phyloP scores from a whole-genome alignment of 2,329 filamentous ascomycete genomes.

The Neospermospora avenae region DNA sequence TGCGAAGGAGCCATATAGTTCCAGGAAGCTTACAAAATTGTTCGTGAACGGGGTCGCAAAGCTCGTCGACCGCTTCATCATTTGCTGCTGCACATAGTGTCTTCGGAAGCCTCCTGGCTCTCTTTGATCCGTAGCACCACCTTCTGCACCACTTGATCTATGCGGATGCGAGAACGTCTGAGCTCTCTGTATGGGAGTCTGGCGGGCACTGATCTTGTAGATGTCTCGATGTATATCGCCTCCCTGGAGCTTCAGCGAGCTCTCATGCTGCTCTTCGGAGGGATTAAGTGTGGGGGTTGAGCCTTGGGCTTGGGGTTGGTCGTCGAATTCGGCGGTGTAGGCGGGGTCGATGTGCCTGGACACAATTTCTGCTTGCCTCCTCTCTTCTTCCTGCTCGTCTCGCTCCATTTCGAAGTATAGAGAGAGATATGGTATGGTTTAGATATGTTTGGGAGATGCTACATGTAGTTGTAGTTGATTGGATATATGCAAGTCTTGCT shows the following conservation, averaged over 20 bases:
- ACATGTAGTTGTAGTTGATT: too few relatives aligned
- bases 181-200: conserved; percentile 48
- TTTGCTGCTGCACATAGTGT: conserved; percentile 44
- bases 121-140: conserved; percentile 40
- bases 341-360: conserved; percentile 41
- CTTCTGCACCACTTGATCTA: conserved; percentile 36
- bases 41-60: conserved; percentile 67
- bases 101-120: conserved; percentile 52
- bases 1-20: conserved; percentile 91
- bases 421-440: too few relatives aligned
- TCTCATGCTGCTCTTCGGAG: conserved; percentile 44
- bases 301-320: conserved; percentile 22
- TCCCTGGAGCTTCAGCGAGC: conserved; percentile 68
- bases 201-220: conserved; percentile 66
- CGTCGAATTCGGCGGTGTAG: conserved; percentile 44
- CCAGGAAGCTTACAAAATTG: conserved; percentile 91
- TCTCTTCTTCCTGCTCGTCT: conserved; percentile 11
- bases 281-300: conserved; percentile 29
- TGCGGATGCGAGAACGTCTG: conserved; percentile 62
- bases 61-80: conserved; percentile 26
- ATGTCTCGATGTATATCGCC: conserved; percentile 77
- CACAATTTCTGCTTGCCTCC: conserved; percentile 37
- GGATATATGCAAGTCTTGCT: too few relatives aligned
- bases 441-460: too few relatives aligned
- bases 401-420: neutral